phyloP scores from a whole-genome alignment of 352 stramenopile species.

The Globisporangium middletonii region DNA sequence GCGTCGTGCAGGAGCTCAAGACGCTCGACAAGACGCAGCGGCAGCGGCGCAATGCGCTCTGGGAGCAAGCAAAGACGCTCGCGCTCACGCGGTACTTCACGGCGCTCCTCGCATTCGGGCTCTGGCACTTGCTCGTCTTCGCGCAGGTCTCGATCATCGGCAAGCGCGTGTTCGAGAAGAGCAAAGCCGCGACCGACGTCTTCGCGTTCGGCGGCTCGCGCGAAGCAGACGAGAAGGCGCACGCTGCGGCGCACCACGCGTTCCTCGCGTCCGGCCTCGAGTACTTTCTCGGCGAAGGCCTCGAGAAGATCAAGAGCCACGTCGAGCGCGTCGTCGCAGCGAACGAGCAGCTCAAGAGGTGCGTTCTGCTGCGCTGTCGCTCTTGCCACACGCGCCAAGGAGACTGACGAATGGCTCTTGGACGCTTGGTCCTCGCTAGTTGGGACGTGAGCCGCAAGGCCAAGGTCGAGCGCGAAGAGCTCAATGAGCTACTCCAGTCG shows the following conservation, averaged over 20 bases:
- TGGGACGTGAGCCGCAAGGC: slow-evolving; percentile 74
- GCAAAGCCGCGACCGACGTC: slow-evolving; percentile 13
- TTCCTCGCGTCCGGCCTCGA: slow-evolving; percentile 75
- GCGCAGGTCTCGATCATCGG: slow-evolving; percentile 72
- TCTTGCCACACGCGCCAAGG: not conserved
- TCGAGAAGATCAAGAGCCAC: slow-evolving; percentile 51
- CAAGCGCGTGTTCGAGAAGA: slow-evolving; percentile 72
- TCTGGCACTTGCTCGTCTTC: slow-evolving; percentile 81
- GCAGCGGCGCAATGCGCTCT: slow-evolving; percentile 48
- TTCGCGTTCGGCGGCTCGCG: slow-evolving; percentile 18
- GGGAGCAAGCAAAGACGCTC: slow-evolving; percentile 68
- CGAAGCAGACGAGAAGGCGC: slow-evolving; percentile 22
- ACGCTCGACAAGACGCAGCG: slow-evolving; percentile 65
- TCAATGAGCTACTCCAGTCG: slow-evolving; percentile 66
- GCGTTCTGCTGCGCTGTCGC: slow-evolving; percentile 3
- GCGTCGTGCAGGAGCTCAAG: slow-evolving; percentile 68
- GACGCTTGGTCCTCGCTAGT: slow-evolving; percentile 4
- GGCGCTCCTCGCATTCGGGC: slow-evolving; percentile 58
- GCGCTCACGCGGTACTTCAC: slow-evolving; percentile 72
- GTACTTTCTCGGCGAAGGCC: slow-evolving; percentile 69
- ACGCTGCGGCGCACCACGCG: slow-evolving; percentile 48
- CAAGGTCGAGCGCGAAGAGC: slow-evolving; percentile 56
- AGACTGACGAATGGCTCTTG: not conserved
- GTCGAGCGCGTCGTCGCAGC: slow-evolving; percentile 46
- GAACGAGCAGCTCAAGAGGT: slow-evolving; percentile 51